phyloP scores from a whole-genome alignment of 139 green algal species.

The Chlamydomonas eustigma region DNA sequence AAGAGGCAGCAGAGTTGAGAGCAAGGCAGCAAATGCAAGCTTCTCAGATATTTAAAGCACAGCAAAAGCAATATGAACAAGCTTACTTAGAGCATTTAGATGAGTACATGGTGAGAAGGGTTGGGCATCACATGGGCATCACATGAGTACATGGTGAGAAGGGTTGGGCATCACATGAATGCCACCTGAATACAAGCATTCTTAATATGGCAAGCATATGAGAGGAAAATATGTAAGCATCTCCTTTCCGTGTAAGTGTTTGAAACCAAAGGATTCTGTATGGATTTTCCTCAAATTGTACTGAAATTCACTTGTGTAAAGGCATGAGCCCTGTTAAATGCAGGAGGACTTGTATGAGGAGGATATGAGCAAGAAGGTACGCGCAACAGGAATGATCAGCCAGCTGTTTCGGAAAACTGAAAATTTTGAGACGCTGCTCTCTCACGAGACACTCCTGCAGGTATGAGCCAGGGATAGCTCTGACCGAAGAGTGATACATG shows the following conservation, averaged over 20 bases:
- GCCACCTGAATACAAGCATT: too few species aligned
- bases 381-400: slow-evolving; percentile 54
- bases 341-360: slow-evolving; percentile 7
- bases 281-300: too few species aligned
- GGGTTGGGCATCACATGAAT: too few species aligned
- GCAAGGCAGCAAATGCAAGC: slow-evolving; percentile 26
- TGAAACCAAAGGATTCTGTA: too few species aligned
- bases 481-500: neutral
- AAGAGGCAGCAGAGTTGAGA: slow-evolving; percentile 22
- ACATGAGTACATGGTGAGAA: too few species aligned
- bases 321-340: too few species aligned
- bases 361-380: slow-evolving; percentile 22
- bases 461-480: neutral
- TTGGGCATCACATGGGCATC: too few species aligned
- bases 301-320: too few species aligned
- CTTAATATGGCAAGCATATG: too few species aligned
- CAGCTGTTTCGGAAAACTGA: slow-evolving; percentile 58
- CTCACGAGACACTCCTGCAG: slow-evolving; percentile 65
- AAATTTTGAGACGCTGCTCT: slow-evolving; percentile 63
- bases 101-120: slow-evolving; percentile 54
- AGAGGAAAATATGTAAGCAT: too few species aligned
- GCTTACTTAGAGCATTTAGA: slow-evolving; percentile 57
- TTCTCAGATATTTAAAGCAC: slow-evolving; percentile 41
- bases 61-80: slow-evolving; percentile 45
- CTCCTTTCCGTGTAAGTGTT: too few species aligned